Base-by-base conservation (phyloP, 768 basidiomycete genomes). In the Suillus decipiens region DNA sequence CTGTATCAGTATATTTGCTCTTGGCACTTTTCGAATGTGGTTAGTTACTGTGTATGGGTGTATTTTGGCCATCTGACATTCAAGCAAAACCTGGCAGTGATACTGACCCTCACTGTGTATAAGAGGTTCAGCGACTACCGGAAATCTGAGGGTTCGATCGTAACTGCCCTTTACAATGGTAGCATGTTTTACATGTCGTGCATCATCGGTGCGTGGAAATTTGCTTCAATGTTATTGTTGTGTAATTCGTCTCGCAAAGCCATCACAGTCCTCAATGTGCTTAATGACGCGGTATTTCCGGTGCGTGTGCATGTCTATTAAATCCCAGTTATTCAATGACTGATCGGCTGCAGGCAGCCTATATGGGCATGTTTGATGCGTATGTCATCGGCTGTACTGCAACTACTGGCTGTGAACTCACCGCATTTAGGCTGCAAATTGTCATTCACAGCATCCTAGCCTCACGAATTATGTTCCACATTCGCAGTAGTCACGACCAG, bases 401-500 rank as follows among this genome's bases (percentile, higher is more conserved):
- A 24, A 10, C 2, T 56, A 17, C 17, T 17, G 17, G 39, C 37
- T 17, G 8, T 15, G 14, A 39, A 24, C 24, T 56, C 2, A 39
- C 15, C 19, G 12, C n/a, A 3, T 54, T 19, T 28, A 56, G 55
- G 24, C 37, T 56, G 6, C 72, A 73, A 54, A 66, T 75, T 31
- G 73, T 69, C 1, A 43, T 73, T 36, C 72, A 74, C 15, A 54
- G 72, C 37, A 48, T 75, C 19, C 67, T 73, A 14, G 66, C 72
- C 24, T 68, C 63, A 54, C 66, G 74, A 15, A 75, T 73, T 33
- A 68, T 73, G 39, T 75, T 73, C 66, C 72, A 67, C 45, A 70
- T 75, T 6, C 65, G 60, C 36, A 50, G 66, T 41, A 70, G 68
- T 24, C 66, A 70, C 43, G 28, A 28, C 28, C 28, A 28, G 28